Evolutionary conservation across 495 filamentous ascomycete species (phyloP).

Genomic region (Podospora comata): DNA sequence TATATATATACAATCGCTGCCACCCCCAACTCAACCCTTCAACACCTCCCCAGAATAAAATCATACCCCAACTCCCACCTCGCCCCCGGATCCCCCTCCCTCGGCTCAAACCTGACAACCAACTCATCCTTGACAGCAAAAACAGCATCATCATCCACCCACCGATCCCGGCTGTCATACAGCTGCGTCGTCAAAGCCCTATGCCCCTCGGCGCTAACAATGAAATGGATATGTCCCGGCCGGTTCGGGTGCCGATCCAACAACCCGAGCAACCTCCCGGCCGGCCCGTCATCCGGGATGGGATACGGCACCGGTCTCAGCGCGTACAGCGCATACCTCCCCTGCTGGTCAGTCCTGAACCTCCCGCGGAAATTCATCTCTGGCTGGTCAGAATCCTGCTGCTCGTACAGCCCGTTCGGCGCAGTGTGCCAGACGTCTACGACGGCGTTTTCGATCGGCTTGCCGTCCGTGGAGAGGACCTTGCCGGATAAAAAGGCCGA

Average conservation of each 20-base stretch:
- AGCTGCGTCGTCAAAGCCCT: conserved; percentile 67
- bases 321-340: conserved; percentile 64
- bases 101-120: conserved; percentile 61
- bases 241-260: conserved; percentile 68
- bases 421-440: conserved; percentile 78
- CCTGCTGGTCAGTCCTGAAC: conserved; percentile 63
- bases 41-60: conserved; percentile 40
- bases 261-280: conserved; percentile 48
- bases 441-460: conserved; percentile 58
- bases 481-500: conserved; percentile 61
- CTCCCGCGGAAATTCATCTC: conserved; percentile 74
- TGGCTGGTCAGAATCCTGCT: conserved; percentile 67
- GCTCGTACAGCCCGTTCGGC: conserved; percentile 76
- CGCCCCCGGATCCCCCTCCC: conserved; percentile 58
- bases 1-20: not conserved
- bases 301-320: conserved; percentile 70
- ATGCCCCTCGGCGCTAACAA: conserved; percentile 42
- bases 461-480: conserved; percentile 50
- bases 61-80: conserved; percentile 58
- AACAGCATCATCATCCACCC: conserved; percentile 64
- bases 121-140: conserved; percentile 78
- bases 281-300: conserved; percentile 64
- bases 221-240: conserved; percentile 77
- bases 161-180: conserved; percentile 63
- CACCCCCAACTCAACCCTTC: not conserved